A percentile compares a stretch with the other conserved stretches of the same genome.
Evolutionary conservation across 2,329 filamentous ascomycete species (phyloP).

Genomic region (Rugonectria rugulosa): DNA sequence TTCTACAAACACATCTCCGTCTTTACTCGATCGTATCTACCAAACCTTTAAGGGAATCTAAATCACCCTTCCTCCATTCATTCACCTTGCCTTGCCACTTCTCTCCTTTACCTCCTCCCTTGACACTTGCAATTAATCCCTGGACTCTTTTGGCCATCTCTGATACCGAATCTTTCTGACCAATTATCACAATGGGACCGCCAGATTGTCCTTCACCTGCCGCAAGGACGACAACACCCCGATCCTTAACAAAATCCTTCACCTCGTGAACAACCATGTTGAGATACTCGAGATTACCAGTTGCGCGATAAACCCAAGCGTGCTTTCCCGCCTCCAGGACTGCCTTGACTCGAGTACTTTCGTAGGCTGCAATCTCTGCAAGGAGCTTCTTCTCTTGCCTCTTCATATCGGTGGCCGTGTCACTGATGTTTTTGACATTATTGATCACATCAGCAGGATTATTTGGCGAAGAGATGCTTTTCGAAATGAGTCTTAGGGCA

Average conservation of each 20-base stretch:
- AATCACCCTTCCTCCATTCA: conserved; percentile 36
- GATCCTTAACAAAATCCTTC: conserved; percentile 28
- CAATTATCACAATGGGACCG: conserved; percentile 38
- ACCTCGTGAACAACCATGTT: conserved; percentile 39
- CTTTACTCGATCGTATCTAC: too few species aligned
- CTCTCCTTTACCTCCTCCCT: conserved; percentile 39
- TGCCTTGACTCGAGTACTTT: conserved; percentile 32
- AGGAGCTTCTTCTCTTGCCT: conserved; percentile 39
- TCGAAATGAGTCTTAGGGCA: conserved; percentile 35
- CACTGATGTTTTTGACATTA: conserved; percentile 20
- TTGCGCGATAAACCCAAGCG: conserved; percentile 35
- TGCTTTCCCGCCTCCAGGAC: conserved; percentile 26
- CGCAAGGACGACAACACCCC: conserved; percentile 33
- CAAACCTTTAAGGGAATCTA: conserved; percentile 31
- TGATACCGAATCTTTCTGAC: conserved; percentile 34
- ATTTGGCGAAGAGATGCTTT: conserved; percentile 36
- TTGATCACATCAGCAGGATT: conserved; percentile 32
- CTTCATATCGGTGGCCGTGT: conserved; percentile 29
- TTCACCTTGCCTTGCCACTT: conserved; percentile 45
- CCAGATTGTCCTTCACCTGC: conserved; percentile 35
- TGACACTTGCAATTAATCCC: conserved; percentile 26
- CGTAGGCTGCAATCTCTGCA: conserved; percentile 39
- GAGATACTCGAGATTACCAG: conserved; percentile 40
- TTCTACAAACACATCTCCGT: too few species aligned
- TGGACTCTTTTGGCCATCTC: conserved; percentile 23